Base-by-base conservation (phyloP, 108 stramenopile genomes). In the Cyclostephanos invisitatus region DNA sequence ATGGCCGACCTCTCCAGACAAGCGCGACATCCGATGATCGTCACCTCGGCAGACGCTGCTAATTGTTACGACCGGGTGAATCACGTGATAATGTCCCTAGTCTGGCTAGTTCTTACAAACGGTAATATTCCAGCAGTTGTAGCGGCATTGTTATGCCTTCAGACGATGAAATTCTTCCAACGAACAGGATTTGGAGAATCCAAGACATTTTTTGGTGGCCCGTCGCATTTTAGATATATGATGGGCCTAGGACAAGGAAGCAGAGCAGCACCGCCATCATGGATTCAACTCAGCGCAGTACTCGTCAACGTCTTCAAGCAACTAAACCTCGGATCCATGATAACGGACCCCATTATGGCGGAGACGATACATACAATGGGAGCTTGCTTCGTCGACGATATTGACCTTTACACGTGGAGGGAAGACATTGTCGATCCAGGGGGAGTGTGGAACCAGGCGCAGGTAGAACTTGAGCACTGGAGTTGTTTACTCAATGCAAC, bases 221-320 rank as follows among this genome's bases (percentile, higher is more conserved):
- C 7, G 18, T 20, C 3, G 3, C 49, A 20, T 4, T n/a, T 20
- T 4, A 8, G 7, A n/a, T 9, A 50, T 50, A 24, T 56, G 55
- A 12, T 36, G 36, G 55, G 55, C 22, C 11, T 56, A 56, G 55
- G 55, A 21, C 55, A 56, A 8, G 55, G 55, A 3, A 56, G 20
- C 20, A 56, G 25, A 22, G 20, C 22, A 2, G 25, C 20, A 2
- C 20, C 55, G 8, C 22, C 20, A 22, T 25, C 20, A 21, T 56
- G n/a, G n/a, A n/a, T n/a, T n/a, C n/a, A n/a, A n/a, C n/a, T n/a
- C n/a, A n/a, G n/a, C n/a, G n/a, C n/a, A n/a, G n/a, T n/a, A n/a
- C n/a, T n/a, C n/a, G n/a, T n/a, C n/a, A n/a, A n/a, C n/a, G n/a
- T n/a, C n/a, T n/a, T n/a, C n/a, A n/a, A n/a, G n/a, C n/a, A n/a